A percentile compares a stretch with the other conserved stretches of the same genome.
Evolutionary conservation across 2,329 filamentous ascomycete genomes (phyloP).

Genomic region (Scedosporium minutisporum): DNA sequence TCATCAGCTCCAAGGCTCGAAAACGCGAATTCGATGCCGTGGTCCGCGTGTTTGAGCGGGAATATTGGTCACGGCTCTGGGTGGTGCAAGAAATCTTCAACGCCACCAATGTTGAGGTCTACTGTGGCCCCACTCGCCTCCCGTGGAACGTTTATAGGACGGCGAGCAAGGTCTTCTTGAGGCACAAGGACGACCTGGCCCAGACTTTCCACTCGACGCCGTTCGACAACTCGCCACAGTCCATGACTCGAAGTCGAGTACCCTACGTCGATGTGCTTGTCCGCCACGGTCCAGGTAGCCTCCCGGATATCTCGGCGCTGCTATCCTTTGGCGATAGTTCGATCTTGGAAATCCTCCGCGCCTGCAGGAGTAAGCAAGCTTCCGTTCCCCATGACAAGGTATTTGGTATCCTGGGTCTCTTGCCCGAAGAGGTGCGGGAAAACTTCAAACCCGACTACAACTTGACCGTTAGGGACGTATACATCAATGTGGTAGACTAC

Average conservation of each 20-base stretch:
- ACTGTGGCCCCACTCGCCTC: constrained; percentile 15
- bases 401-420: constrained; percentile 23
- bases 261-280: constrained; percentile 9
- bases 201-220: constrained; percentile 4
- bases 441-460: constrained; percentile 21
- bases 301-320: constrained; percentile 6
- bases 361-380: constrained; percentile 17
- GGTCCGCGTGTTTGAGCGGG: constrained; percentile 20
- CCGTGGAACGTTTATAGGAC: constrained; percentile 13
- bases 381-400: constrained; percentile 25
- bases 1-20: constrained; percentile 9
- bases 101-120: constrained; percentile 13
- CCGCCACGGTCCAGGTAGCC: constrained; percentile 12
- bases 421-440: constrained; percentile 15
- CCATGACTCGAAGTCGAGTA: constrained; percentile 6
- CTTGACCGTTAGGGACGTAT: constrained; percentile 21
- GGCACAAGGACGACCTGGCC: constrained; percentile 8
- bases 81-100: constrained; percentile 21
- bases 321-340: not conserved
- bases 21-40: constrained; percentile 13
- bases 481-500: constrained; percentile 23
- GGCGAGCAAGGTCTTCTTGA: constrained; percentile 11
- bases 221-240: not conserved
- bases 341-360: constrained; percentile 14
- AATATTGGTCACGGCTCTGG: constrained; percentile 26